These are phyloP conservation scores for Leccinum incarnatum DNA, from an alignment of 768 basidiomycete species.

Conservation along the genomic window DNA sequence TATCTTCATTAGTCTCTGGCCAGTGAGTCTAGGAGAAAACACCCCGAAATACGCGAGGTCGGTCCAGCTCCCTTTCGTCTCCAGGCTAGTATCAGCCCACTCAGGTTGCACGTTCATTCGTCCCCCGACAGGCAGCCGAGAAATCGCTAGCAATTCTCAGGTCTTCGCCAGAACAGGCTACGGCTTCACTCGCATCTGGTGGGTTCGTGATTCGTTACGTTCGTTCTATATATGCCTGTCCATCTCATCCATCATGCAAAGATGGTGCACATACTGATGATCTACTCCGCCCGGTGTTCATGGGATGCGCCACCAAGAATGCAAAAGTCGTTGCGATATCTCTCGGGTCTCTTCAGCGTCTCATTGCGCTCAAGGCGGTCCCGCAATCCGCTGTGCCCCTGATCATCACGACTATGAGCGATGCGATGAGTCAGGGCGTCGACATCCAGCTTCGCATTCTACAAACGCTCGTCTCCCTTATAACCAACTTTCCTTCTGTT, in stretches of 20 bases:
- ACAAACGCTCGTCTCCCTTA: conserved; percentile 86
- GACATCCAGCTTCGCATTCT: conserved; percentile 95
- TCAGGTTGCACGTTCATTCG: background rate
- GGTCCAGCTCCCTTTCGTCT: background rate
- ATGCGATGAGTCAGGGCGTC: conserved; percentile 90
- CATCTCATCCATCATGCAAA: conserved; percentile 23
- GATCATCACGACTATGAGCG: conserved; percentile 81
- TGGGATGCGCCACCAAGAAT: conserved; percentile 92
- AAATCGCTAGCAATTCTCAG: conserved; percentile 79
- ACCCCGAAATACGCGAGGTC: conserved; percentile 94
- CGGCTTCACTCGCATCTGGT: conserved; percentile 72
- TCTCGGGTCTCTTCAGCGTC: conserved; percentile 84
- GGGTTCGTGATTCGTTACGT: conserved; percentile 26
- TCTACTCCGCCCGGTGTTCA: conserved; percentile 83
- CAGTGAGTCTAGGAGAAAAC: conserved; percentile 83
- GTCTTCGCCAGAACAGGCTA: conserved; percentile 80
- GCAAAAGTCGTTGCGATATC: conserved; percentile 93
- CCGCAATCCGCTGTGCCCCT: conserved; percentile 73
- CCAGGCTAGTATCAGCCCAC: background rate
- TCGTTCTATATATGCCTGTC: background rate
- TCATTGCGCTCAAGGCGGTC: conserved; percentile 85
- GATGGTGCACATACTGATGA: conserved; percentile 80
- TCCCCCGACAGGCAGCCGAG: conserved; percentile 67
- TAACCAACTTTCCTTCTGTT: conserved; percentile 82
- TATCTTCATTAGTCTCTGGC: conserved; percentile 63